Evolutionary conservation across 768 basidiomycete genomes (phyloP).

Genomic region (Grammothele lineata): DNA sequence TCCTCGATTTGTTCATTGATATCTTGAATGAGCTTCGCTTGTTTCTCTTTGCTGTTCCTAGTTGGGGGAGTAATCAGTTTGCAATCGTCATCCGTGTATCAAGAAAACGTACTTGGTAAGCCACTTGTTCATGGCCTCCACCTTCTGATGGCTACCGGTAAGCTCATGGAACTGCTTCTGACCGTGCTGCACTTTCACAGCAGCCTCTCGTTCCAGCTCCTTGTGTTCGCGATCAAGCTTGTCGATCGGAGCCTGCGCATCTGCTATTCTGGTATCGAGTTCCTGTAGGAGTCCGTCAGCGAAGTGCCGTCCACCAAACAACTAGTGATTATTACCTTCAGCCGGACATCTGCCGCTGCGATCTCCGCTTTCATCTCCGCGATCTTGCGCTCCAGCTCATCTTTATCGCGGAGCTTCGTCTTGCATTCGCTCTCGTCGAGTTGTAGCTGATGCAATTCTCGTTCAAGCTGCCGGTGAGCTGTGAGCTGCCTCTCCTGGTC

Average conservation of each 20-base stretch:
- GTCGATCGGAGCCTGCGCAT: slow-evolving; percentile 63
- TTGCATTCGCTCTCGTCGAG: slow-evolving; percentile 53
- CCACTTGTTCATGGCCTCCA: slow-evolving; percentile 54
- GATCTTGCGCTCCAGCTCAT: slow-evolving; percentile 50
- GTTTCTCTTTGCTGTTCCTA: slow-evolving; percentile 75
- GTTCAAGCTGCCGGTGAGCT: slow-evolving; percentile 51
- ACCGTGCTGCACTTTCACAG: slow-evolving; percentile 44
- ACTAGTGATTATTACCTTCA: too few relatives aligned
- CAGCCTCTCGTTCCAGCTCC: slow-evolving; percentile 45
- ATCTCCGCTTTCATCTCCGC: slow-evolving; percentile 58
- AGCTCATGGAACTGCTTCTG: slow-evolving; percentile 60
- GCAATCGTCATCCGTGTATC: neutral
- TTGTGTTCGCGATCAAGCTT: slow-evolving; percentile 54
- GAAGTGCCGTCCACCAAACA: too few relatives aligned
- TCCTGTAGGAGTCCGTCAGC: slow-evolving; percentile 44
- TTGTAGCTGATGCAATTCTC: slow-evolving; percentile 58
- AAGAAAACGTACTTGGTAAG: slow-evolving; percentile 55
- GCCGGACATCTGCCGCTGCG: slow-evolving; percentile 33
- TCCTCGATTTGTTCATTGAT: slow-evolving; percentile 50
- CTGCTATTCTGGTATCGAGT: slow-evolving; percentile 53
- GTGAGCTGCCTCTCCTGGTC: slow-evolving; percentile 62
- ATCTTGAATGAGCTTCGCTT: slow-evolving; percentile 55
- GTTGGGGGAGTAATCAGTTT: neutral
- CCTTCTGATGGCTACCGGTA: slow-evolving; percentile 57
- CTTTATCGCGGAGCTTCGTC: slow-evolving; percentile 57